Conservation (phyloP, 2,329 filamentous ascomycete genomes). For the Fusarium burgessii region DNA sequence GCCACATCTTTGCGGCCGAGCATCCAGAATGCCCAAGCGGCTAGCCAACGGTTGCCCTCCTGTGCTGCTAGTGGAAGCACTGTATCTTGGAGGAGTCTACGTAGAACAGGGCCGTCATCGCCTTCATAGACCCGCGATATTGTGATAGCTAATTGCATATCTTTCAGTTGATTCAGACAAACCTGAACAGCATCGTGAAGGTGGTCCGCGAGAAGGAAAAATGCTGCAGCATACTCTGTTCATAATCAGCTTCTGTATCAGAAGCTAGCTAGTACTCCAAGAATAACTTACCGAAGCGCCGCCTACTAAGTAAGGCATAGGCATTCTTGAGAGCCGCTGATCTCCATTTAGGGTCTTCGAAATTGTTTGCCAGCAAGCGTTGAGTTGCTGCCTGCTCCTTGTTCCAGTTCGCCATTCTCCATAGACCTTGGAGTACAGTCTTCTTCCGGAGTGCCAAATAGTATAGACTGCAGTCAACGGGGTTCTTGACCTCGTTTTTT, state of each 20-base stretch:
- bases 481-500: conserved; percentile 86
- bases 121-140: conserved; percentile 90
- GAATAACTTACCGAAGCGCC: conserved; percentile 77
- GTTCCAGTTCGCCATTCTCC: conserved; percentile 94
- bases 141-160: conserved; percentile 89
- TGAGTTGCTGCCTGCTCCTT: conserved; percentile 85
- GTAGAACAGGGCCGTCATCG: conserved; percentile 80
- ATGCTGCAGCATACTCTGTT: conserved; percentile 90
- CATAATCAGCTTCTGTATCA: conserved; percentile 53
- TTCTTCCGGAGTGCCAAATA: conserved; percentile 95
- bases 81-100: conserved; percentile 80
- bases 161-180: conserved; percentile 86
- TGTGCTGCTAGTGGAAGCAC: conserved; percentile 81
- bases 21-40: conserved; percentile 97
- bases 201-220: conserved; percentile 91
- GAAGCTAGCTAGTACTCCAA: not conserved
- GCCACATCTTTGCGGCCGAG: conserved; percentile 84
- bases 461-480: conserved; percentile 89
- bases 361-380: conserved; percentile 88
- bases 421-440: conserved; percentile 86
- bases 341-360: conserved; percentile 86
- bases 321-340: conserved; percentile 95
- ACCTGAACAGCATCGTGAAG: conserved; percentile 88
- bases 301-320: conserved; percentile 91
- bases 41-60: conserved; percentile 91